Evolutionary conservation across 225 moss, liverwort and hornwort genomes (phyloP).

Genomic region (Marchantia polymorpha): DNA sequence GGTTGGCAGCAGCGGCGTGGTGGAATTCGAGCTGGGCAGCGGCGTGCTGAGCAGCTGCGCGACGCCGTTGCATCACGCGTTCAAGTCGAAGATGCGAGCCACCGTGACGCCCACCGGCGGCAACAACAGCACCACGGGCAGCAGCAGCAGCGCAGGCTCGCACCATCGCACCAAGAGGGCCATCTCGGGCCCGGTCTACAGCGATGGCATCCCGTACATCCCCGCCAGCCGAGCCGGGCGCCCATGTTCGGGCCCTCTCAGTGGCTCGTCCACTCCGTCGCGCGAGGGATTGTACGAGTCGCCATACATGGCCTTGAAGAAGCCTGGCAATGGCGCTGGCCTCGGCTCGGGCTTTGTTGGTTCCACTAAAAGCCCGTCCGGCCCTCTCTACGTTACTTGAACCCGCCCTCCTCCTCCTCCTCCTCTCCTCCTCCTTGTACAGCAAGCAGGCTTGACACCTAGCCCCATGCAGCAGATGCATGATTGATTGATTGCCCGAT

Average conservation of each 20-base stretch:
- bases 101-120: slow-evolving; percentile 31
- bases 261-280: slow-evolving; percentile 36
- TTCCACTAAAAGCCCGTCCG: slow-evolving; percentile 21
- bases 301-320: slow-evolving; percentile 35
- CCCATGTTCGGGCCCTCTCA: slow-evolving; percentile 35
- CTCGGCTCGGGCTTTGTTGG: background rate
- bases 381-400: slow-evolving; percentile 33
- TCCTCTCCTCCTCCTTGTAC: background rate
- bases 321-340: slow-evolving; percentile 16
- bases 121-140: background rate
- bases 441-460: background rate
- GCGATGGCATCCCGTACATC: slow-evolving; percentile 33
- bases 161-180: slow-evolving; percentile 25
- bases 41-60: slow-evolving; percentile 30
- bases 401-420: background rate
- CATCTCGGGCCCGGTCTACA: slow-evolving; percentile 38
- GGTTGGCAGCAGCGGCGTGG: background rate
- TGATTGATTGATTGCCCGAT: background rate
- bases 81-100: slow-evolving; percentile 40
- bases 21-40: slow-evolving; percentile 21
- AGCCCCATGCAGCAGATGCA: background rate
- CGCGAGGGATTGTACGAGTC: slow-evolving; percentile 39
- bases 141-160: no score
- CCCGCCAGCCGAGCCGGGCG: slow-evolving; percentile 19
- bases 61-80: slow-evolving; percentile 40